phyloP scores from a whole-genome alignment of 2,329 filamentous ascomycete species.

The Fusarium cicatricum region DNA sequence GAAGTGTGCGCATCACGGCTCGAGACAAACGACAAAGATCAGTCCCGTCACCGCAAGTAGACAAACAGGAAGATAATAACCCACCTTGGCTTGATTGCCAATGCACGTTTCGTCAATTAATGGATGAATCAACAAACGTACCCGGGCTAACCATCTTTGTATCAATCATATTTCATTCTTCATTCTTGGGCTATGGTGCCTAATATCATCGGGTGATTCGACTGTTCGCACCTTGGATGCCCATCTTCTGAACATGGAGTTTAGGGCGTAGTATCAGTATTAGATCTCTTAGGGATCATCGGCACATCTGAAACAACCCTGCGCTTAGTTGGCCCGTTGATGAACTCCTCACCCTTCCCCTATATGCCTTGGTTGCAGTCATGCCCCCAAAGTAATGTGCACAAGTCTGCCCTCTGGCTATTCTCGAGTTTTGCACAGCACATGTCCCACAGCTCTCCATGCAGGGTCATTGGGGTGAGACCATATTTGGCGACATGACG shows the following conservation, averaged over 20 bases:
- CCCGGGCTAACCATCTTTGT: no score
- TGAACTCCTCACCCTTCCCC: background rate
- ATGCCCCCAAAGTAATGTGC: background rate
- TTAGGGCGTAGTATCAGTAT: background rate
- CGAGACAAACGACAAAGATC: background rate
- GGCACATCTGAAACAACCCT: background rate
- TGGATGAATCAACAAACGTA: no score
- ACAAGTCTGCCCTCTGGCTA: background rate
- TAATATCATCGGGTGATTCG: background rate
- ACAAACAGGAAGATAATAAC: no score
- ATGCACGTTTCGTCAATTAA: no score
- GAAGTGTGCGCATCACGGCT: background rate
- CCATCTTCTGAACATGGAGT: background rate
- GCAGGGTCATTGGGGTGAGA: background rate
- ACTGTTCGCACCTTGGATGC: background rate
- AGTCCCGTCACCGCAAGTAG: no score
- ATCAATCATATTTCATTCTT: background rate
- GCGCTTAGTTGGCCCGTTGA: background rate
- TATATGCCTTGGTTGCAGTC: background rate
- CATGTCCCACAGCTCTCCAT: background rate
- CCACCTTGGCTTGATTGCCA: no score
- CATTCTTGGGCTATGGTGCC: background rate
- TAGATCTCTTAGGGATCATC: background rate
- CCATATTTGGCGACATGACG: background rate
- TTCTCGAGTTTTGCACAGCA: background rate